Base-by-base conservation (phyloP, 305 asterid species). In the Fraxinus platypoda region DNA sequence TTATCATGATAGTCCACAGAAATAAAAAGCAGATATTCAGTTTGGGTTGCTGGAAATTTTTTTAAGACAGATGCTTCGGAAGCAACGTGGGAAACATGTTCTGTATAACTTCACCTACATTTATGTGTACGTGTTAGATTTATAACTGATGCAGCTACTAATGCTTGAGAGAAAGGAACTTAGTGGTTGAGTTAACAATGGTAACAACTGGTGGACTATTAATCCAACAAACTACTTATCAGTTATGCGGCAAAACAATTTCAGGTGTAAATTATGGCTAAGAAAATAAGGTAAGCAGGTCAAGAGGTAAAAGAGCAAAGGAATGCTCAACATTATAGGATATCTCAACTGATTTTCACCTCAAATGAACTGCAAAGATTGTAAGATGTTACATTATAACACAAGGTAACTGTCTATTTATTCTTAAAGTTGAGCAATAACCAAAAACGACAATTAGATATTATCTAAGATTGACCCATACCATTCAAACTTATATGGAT, bases 401-500 rank as follows among this genome's bases (percentile, higher is more conserved):
- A 17, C 23, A 43, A 72, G 72, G 76, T 52, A 46, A 68, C 37
- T 54, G 21, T 34, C 59, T 38, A 71, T n/a, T 1, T 30, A 49
- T 66, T 37, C 57, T 21, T 15, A 41, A 62, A 30, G 19, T 38
- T 38, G 30, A 35, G 46, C 62, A 76, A 82, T 30, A 78, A 64
- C 85, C 72, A 13, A 43, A 49, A 71, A 25, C 30, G 68, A 75
- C 33, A n/a, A 6, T 54, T 5, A 19, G 68, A 19, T 57, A 21
- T 19, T 54, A 57, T 57, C 68, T 57, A 57, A 19, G 28, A 66
- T 62, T 74, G 74, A 35, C 62, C 35, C 74, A 11, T 8, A 57
- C 52, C 59, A 79, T 41, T 66, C 76, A 81, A 37, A 46, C 81
- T 59, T 28, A 76, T 8, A 80, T 7, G 25, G 68, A n/a, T 25